Evolutionary conservation across 257 asterid species (phyloP).

Genomic region (Knoxia roxburghii): DNA sequence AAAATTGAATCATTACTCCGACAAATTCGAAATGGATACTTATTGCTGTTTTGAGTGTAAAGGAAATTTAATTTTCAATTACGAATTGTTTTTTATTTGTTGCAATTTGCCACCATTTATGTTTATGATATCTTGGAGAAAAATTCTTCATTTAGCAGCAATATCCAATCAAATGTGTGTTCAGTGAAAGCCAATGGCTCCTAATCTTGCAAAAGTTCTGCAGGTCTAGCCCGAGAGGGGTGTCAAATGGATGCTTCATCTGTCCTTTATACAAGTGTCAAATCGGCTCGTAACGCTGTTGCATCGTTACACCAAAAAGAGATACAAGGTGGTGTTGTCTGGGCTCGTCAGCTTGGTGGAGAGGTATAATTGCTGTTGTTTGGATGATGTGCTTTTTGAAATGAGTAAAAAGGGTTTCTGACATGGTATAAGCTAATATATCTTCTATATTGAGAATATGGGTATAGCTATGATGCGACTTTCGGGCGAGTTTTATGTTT

Average conservation of each 20-base stretch:
- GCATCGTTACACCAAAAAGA: conserved; percentile 76
- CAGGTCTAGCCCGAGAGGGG: conserved; percentile 87
- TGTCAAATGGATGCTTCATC: conserved; percentile 74
- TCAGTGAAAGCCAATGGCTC: not conserved
- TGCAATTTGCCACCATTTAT: not conserved
- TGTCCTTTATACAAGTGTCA: conserved; percentile 72
- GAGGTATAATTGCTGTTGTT: conserved; percentile 49
- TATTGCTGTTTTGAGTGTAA: not conserved
- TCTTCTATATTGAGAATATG: not conserved
- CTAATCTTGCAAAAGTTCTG: conserved; percentile 14
- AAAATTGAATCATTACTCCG: too few relatives aligned
- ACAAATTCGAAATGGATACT: too few relatives aligned
- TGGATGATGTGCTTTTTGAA: conserved; percentile 1
- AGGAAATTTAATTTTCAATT: not conserved
- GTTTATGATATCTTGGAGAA: not conserved
- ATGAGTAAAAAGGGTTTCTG: not conserved
- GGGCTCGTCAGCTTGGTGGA: conserved; percentile 99
- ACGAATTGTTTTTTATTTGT: not conserved
- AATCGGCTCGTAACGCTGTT: conserved; percentile 87
- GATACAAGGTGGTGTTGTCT: conserved; percentile 62
- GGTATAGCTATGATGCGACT: not conserved
- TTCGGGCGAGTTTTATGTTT: not conserved
- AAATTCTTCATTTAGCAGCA: not conserved
- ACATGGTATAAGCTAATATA: not conserved
- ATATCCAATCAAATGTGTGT: not conserved